phyloP scores from a whole-genome alignment of 1,284 basidiomycete species.

The Boletus sp. region DNA sequence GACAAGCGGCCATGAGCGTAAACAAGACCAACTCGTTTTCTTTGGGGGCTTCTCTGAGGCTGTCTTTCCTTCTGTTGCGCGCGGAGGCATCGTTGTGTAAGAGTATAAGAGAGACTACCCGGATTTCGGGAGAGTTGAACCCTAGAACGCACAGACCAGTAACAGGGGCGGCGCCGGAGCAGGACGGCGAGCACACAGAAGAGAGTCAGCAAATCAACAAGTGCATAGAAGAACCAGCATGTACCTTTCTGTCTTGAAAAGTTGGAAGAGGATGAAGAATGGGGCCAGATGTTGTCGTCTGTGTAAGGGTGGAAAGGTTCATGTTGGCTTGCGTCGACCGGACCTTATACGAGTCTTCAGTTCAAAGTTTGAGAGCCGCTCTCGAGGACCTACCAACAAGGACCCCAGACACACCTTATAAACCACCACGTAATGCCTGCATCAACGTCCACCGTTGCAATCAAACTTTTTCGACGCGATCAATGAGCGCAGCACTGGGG shows the following conservation, averaged over 20 bases:
- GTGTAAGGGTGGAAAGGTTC: conserved; percentile 33
- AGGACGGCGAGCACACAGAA: conserved; percentile 5
- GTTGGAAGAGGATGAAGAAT: conserved; percentile 7
- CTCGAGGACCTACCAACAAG: conserved; percentile 20
- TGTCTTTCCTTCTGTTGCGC: conserved; percentile 28
- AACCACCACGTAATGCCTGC: conserved; percentile 21
- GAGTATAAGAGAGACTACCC: conserved; percentile 6
- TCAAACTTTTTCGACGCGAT: too few relatives aligned
- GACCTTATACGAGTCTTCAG: conserved; percentile 34
- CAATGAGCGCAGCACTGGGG: background rate
- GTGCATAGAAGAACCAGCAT: background rate
- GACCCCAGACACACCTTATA: conserved; percentile 32
- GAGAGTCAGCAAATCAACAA: conserved; percentile 2
- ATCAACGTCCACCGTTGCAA: conserved; percentile 1
- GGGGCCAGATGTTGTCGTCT: conserved; percentile 23
- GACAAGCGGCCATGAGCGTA: background rate
- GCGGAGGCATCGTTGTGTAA: conserved; percentile 29
- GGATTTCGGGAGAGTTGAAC: conserved; percentile 13
- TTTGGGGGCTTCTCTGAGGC: conserved; percentile 32
- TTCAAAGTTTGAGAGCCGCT: conserved; percentile 26
- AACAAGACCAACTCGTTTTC: conserved; percentile 32
- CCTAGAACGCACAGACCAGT: conserved; percentile 29
- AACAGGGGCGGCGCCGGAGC: conserved; percentile 30
- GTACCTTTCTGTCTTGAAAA: conserved; percentile 13
- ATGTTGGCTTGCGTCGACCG: conserved; percentile 32